phyloP scores from a whole-genome alignment of 1,284 basidiomycete species.

The Tetrapyrgos nigripes region DNA sequence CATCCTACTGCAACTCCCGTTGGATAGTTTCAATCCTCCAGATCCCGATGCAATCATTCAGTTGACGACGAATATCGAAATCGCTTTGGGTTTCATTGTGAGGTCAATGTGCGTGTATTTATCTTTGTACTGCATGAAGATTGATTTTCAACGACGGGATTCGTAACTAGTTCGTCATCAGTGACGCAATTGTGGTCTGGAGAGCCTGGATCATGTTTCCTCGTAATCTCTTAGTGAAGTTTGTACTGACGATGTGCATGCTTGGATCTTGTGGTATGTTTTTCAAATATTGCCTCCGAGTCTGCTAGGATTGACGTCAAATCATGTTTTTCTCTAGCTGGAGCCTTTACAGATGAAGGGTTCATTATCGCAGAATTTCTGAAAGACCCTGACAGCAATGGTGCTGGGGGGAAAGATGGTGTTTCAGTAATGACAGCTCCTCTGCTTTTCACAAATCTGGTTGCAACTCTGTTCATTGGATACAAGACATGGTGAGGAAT shows the following conservation, averaged over 20 bases:
- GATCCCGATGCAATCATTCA: background rate
- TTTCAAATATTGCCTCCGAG: background rate
- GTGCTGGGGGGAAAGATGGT: background rate
- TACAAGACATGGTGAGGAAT: constrained; percentile 2
- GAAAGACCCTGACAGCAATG: background rate
- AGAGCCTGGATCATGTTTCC: too few relatives aligned
- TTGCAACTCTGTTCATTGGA: background rate
- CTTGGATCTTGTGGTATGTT: background rate
- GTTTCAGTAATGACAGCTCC: background rate
- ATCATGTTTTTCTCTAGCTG: background rate
- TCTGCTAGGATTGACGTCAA: background rate
- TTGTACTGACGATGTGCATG: background rate
- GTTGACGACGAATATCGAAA: background rate
- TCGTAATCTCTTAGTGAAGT: background rate
- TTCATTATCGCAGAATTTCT: background rate
- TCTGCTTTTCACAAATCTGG: background rate
- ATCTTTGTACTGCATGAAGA: background rate
- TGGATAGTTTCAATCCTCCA: background rate
- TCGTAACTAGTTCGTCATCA: too few relatives aligned
- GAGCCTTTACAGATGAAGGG: background rate
- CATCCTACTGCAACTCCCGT: background rate
- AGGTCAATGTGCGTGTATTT: background rate
- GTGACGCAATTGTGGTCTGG: too few relatives aligned
- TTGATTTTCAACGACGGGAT: too few relatives aligned
- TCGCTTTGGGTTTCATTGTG: background rate